Evolutionary conservation across 805 yeast genomes (phyloP), one percentile per base, ranked within the genome.

Genomic region (Myxozyma sirexii): DNA sequence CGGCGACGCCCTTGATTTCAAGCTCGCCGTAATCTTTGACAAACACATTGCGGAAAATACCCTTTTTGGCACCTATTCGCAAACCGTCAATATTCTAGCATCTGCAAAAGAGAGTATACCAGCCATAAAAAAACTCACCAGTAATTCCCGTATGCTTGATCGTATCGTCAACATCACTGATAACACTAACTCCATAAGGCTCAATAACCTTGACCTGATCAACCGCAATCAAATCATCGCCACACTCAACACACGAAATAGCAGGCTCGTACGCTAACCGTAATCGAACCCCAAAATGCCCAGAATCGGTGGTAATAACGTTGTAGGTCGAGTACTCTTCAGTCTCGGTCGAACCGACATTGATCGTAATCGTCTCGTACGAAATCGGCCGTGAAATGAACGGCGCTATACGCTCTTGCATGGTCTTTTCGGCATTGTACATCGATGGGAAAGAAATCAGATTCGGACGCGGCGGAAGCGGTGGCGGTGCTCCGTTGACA

Each of bases 131-230:
- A n/a, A n/a, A 48, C 58, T 8, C 19, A 58, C 93, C 93, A 35
- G 88, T 80, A 0, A 94, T 93, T 1, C 98, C 98, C 0, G 99
- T 91, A 43, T 83, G 78, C 69, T 94, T 88, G 37, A 93, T 85
- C 0, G 99, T 94, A 71, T 94, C 99, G 71, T 94, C 99, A 43
- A 94, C 86, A 72, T 94, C 99, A 68, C 92, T 85, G 23, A 94
- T 91, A 1, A 94, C 72, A 12, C 88, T 89, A 23, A 86, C 76
- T 0, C 96, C 94, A 0, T 69, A 53, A 48, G 62, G 66, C 48
- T 67, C 65, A 10, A 68, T 75, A 12, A 79, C 73, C 23, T 83
- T 81, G 60, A 84, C 82, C 3, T 74, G 69, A 0, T 73, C 64
- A 0, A 85, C 78, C 2, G 79, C 72, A 12, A 82, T 86, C 60